These are phyloP conservation scores for Globisporangium radiosum DNA, from an alignment of 352 stramenopile genomes.

Conservation along the genomic window DNA sequence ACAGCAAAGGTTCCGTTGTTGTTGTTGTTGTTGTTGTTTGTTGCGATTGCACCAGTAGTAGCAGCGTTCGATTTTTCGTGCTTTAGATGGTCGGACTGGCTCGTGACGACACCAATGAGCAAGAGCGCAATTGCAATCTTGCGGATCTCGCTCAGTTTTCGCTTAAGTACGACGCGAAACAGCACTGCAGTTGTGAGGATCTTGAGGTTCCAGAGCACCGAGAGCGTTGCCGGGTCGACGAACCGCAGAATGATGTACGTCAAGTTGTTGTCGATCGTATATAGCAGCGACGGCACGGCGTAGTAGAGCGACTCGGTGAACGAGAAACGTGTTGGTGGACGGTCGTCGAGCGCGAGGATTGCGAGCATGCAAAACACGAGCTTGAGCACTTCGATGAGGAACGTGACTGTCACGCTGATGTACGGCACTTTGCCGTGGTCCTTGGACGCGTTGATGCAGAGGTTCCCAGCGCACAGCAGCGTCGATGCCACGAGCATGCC, in stretches of 20 bases:
- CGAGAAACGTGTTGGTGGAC: constrained; percentile 33
- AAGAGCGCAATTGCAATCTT: constrained; percentile 73
- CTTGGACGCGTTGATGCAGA: constrained; percentile 85
- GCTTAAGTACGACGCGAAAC: constrained; percentile 79
- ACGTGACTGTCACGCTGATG: constrained; percentile 77
- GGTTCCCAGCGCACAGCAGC: constrained; percentile 74
- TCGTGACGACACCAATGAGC: constrained; percentile 73
- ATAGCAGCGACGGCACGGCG: constrained; percentile 78
- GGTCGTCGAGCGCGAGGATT: constrained; percentile 35
- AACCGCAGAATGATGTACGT: constrained; percentile 85
- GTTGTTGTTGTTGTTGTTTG: constrained; percentile 6
- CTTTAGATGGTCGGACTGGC: constrained; percentile 64
- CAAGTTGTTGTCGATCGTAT: constrained; percentile 87
- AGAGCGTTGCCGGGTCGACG: constrained; percentile 79
- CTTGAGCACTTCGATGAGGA: constrained; percentile 84
- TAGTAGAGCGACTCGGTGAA: constrained; percentile 61
- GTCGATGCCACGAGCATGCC: constrained; percentile 59
- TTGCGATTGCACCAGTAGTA: constrained; percentile 5
- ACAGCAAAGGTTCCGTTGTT: constrained; percentile 27
- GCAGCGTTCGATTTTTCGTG: constrained; percentile 19
- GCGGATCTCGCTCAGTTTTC: constrained; percentile 56
- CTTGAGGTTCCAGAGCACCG: constrained; percentile 87
- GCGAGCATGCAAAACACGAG: constrained; percentile 37
- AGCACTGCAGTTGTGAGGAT: constrained; percentile 82
- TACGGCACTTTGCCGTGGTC: constrained; percentile 66